Conservation (phyloP, 1,139 yeast genomes). For the Kodamaea sp. region DNA sequence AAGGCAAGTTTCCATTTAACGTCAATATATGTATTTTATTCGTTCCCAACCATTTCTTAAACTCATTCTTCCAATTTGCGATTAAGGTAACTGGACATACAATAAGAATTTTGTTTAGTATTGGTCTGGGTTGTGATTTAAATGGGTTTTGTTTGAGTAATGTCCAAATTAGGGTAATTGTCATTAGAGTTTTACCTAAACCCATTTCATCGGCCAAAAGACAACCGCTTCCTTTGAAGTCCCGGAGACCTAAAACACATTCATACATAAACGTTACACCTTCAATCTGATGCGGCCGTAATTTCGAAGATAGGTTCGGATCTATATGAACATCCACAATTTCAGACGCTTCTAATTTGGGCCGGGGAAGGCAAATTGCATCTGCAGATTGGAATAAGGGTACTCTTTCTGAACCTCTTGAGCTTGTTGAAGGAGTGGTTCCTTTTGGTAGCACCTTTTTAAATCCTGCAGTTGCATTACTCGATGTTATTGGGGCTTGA, state of each 20-base stretch:
- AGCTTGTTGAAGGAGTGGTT: no score
- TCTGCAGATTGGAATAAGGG: not conserved
- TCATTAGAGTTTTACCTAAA: conserved; percentile 85
- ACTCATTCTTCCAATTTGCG: conserved; percentile 85
- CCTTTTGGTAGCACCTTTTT: no score
- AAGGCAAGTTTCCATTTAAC: conserved; percentile 39
- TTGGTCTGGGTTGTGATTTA: conserved; percentile 29
- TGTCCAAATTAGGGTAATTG: conserved; percentile 83
- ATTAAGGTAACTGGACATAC: conserved; percentile 92
- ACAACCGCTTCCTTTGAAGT: conserved; percentile 57
- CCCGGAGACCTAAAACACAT: conserved; percentile 71
- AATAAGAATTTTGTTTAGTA: conserved; percentile 58
- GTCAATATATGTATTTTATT: conserved; percentile 60
- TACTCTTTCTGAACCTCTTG: no score
- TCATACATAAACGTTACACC: conserved; percentile 81
- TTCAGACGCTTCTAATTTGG: not conserved
- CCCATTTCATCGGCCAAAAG: conserved; percentile 98
- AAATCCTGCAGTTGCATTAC: no score
- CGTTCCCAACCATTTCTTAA: conserved; percentile 81
- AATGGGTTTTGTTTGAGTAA: conserved; percentile 70
- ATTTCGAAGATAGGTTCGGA: conserved; percentile 49
- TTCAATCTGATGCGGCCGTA: conserved; percentile 82
- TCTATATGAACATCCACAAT: conserved; percentile 46
- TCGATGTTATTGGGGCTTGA: no score
- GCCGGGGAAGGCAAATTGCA: conserved; percentile 1